These are phyloP conservation scores for Suillus fuscotomentosus DNA, from an alignment of 768 basidiomycete species.

Conservation along the genomic window DNA sequence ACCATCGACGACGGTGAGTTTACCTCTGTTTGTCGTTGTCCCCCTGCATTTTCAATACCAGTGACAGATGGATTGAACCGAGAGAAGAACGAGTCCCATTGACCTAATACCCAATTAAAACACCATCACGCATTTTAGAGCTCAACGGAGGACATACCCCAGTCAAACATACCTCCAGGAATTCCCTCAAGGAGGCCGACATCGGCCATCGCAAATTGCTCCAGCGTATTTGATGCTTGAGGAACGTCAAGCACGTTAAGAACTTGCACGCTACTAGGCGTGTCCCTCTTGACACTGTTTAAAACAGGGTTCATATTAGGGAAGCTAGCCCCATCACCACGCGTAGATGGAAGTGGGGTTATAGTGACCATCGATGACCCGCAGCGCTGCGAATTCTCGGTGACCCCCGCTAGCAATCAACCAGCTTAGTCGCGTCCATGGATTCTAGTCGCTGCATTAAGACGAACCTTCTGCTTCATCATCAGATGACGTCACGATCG, in stretches of 20 bases:
- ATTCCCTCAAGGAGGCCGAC: conserved; percentile 73
- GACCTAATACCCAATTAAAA: conserved; percentile 43
- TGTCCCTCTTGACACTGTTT: conserved; percentile 43
- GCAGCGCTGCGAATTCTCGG: conserved; percentile 13
- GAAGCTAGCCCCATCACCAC: conserved; percentile 30
- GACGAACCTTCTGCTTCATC: conserved; percentile 52
- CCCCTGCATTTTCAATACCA: conserved; percentile 4
- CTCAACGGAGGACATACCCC: conserved; percentile 53
- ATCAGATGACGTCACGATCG: conserved; percentile 49
- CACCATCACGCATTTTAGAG: conserved; percentile 1
- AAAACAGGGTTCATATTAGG: conserved; percentile 77
- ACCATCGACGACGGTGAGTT: background rate
- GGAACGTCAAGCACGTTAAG: conserved; percentile 72
- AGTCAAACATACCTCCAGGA: conserved; percentile 85
- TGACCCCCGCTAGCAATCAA: conserved; percentile 11
- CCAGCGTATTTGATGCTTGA: conserved; percentile 51
- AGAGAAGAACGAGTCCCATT: conserved; percentile 83
- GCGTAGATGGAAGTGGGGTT: conserved; percentile 40
- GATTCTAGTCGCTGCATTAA: conserved; percentile 17
- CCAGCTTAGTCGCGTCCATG: conserved; percentile 6
- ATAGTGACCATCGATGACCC: conserved; percentile 54
- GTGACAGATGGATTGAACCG: conserved; percentile 40
- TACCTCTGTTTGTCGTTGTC: conserved; percentile 1
- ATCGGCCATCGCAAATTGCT: conserved; percentile 67
- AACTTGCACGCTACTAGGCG: conserved; percentile 62